A percentile compares a stretch with the other conserved stretches of the same genome.
Evolutionary conservation across 2,329 filamentous ascomycete genomes (phyloP).

Genomic region (Aaosphaeria arxii): DNA sequence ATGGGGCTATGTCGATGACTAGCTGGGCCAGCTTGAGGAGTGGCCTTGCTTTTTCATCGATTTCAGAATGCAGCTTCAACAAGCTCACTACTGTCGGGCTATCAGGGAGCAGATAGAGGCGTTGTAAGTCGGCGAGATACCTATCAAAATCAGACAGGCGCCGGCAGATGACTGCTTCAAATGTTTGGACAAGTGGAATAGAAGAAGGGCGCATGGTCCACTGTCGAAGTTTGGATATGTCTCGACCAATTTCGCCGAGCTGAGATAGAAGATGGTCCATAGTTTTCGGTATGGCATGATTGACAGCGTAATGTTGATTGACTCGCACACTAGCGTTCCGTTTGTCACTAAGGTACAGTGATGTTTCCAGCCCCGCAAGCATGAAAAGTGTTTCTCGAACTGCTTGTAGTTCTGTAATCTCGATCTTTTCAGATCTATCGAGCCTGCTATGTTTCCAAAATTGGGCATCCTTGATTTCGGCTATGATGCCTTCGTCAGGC

Average conservation of each 20-base stretch:
- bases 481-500: constrained; percentile 23
- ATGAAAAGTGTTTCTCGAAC: constrained; percentile 81
- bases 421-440: constrained; percentile 12
- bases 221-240: constrained; percentile 46
- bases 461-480: constrained; percentile 43
- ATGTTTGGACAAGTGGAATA: constrained; percentile 60
- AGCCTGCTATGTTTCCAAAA: constrained; percentile 42
- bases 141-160: constrained; percentile 59
- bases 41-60: constrained; percentile 53
- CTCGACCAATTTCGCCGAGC: constrained; percentile 49
- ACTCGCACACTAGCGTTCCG: constrained; percentile 24
- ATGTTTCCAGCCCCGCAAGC: constrained; percentile 74
- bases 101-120: constrained; percentile 54
- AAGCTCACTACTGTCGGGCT: constrained; percentile 64
- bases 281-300: constrained; percentile 32
- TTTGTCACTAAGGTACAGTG: constrained; percentile 56
- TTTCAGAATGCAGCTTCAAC: constrained; percentile 57
- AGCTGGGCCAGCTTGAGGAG: constrained; percentile 61
- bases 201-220: constrained; percentile 43
- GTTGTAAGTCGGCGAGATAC: constrained; percentile 59
- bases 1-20: constrained; percentile 54
- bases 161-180: constrained; percentile 61
- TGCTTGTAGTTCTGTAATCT: constrained; percentile 68
- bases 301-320: constrained; percentile 39
- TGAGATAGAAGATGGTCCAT: constrained; percentile 40